phyloP scores from a whole-genome alignment of 306 rosid species.

The Clitoria ternatea region DNA sequence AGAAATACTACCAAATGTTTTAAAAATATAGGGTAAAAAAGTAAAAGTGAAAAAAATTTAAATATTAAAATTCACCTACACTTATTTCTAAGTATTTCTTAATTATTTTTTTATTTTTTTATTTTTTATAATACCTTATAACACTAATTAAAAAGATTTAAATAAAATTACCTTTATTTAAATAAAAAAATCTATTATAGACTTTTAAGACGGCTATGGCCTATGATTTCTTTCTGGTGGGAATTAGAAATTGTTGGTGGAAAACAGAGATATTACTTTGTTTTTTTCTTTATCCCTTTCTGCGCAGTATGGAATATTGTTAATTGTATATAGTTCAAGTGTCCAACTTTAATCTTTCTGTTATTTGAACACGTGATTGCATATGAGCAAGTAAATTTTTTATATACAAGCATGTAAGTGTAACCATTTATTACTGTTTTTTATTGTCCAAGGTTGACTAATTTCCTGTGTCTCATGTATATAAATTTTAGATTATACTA shows the following conservation, averaged over 20 bases:
- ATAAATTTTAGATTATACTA: too few relatives aligned
- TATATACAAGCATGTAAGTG: background rate
- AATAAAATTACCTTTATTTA: too few relatives aligned
- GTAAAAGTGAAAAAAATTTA: too few relatives aligned
- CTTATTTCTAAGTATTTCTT: background rate
- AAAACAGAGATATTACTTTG: slow-evolving; percentile 22
- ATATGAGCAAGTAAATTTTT: background rate
- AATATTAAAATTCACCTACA: too few relatives aligned
- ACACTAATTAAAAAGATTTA: too few relatives aligned
- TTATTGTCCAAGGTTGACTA: background rate
- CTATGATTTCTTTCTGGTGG: background rate
- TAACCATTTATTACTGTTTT: background rate
- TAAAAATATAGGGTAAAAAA: too few relatives aligned
- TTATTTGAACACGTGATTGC: slow-evolving; percentile 8
- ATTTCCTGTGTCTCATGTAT: too few relatives aligned
- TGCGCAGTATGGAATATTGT: background rate
- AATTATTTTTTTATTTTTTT: background rate
- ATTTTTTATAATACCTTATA: too few relatives aligned
- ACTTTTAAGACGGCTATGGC: background rate
- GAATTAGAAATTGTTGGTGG: slow-evolving; percentile 16
- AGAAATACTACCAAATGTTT: too few relatives aligned
- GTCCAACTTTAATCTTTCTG: background rate
- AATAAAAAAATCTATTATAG: too few relatives aligned
- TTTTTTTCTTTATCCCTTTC: slow-evolving; percentile 7
- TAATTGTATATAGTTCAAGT: background rate